Evolutionary conservation across 139 green algal genomes (phyloP).

Genomic region (Tetradesmus lagerheimii): DNA sequence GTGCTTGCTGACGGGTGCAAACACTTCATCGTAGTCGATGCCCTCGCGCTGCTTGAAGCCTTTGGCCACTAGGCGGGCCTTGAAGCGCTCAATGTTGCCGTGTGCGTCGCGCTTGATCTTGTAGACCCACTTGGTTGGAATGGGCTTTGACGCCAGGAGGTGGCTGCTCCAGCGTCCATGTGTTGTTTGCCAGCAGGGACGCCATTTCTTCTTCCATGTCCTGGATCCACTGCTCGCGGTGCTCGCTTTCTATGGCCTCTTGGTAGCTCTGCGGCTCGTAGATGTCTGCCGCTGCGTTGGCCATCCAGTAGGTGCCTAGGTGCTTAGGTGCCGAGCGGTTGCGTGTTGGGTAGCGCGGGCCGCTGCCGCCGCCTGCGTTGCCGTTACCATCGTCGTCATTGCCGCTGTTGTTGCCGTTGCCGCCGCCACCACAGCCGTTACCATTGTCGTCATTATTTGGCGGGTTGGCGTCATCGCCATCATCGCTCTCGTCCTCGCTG

Average conservation of each 20-base stretch:
- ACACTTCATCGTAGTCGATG: constrained; percentile 55
- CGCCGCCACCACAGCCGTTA: not conserved
- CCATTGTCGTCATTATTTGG: too few species aligned
- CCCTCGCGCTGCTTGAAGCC: constrained; percentile 60
- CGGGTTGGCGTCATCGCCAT: not conserved
- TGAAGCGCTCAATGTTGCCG: constrained; percentile 66
- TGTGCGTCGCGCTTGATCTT: constrained; percentile 53
- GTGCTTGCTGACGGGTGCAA: constrained; percentile 53
- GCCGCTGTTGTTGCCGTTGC: too few species aligned
- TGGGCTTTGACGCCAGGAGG: not conserved
- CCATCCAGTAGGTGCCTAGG: too few species aligned
- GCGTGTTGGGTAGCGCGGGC: too few species aligned
- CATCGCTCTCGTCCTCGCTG: not conserved
- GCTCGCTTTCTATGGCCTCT: not conserved
- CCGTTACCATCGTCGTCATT: too few species aligned
- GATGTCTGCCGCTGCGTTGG: too few species aligned
- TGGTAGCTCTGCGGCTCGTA: not conserved
- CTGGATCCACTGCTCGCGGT: not conserved
- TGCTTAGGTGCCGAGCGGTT: too few species aligned
- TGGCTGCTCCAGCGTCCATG: constrained; percentile 1
- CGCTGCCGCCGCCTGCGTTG: too few species aligned
- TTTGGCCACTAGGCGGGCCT: constrained; percentile 67
- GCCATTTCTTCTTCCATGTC: not conserved
- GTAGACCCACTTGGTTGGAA: constrained; percentile 61
- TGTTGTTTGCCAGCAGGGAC: not conserved